These are phyloP conservation scores for Saccharomycopsis vini DNA, from an alignment of 805 yeast species.

Conservation along the genomic window DNA sequence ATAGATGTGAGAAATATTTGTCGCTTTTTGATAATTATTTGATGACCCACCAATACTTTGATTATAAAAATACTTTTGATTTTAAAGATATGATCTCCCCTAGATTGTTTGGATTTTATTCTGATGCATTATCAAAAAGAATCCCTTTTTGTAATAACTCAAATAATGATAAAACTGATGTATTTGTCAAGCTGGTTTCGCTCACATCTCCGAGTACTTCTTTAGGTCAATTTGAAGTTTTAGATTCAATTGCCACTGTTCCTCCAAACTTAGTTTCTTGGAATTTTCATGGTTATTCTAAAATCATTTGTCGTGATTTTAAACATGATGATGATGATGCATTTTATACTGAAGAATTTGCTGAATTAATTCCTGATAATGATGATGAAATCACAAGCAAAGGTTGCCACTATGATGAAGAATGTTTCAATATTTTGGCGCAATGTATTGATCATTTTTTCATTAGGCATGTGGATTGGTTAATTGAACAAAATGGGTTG, in stretches of 20 bases:
- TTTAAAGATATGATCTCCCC: conserved; percentile 56
- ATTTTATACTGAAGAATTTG: conserved; percentile 15
- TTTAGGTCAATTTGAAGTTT: conserved; percentile 1
- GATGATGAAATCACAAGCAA: conserved; percentile 1
- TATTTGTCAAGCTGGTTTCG: background rate
- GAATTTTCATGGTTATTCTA: conserved; percentile 39
- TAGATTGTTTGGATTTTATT: conserved; percentile 44
- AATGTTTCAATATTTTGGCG: conserved; percentile 33
- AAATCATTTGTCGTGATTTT: conserved; percentile 16
- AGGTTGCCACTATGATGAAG: conserved; percentile 37
- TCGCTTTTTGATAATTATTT: conserved; percentile 50
- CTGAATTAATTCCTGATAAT: conserved; percentile 5
- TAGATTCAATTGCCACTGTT: background rate
- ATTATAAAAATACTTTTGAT: conserved; percentile 30
- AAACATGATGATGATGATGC: conserved; percentile 17
- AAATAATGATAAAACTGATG: background rate
- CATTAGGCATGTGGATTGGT: conserved; percentile 30
- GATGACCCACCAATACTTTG: conserved; percentile 55
- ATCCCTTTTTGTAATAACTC: conserved; percentile 11
- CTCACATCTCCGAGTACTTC: background rate
- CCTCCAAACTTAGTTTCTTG: conserved; percentile 25
- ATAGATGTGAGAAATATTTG: conserved; percentile 40
- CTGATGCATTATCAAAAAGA: conserved; percentile 35
- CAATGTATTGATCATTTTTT: conserved; percentile 40
- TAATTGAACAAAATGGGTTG: conserved; percentile 24